These are phyloP conservation scores for Sordaria brevicollis DNA, from an alignment of 495 filamentous ascomycete species.

Conservation along the genomic window DNA sequence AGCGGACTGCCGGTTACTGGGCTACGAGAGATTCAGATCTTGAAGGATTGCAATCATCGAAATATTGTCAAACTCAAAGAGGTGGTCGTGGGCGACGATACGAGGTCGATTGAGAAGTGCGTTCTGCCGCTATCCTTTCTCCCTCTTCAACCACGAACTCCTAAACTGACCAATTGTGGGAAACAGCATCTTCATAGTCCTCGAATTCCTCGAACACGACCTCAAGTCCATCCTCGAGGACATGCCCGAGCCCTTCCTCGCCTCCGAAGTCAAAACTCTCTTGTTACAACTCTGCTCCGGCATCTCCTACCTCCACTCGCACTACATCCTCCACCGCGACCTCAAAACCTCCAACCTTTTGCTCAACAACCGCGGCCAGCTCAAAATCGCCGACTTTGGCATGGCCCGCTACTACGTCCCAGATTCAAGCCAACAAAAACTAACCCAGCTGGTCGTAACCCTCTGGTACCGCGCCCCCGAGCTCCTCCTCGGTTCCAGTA, in stretches of 20 bases:
- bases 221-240: constrained; percentile 88
- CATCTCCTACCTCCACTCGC: constrained; percentile 72
- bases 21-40: constrained; percentile 67
- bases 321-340: constrained; percentile 95
- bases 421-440: constrained; percentile 61
- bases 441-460: constrained; percentile 92
- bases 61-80: constrained; percentile 77
- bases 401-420: constrained; percentile 88
- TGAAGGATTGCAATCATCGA: constrained; percentile 47
- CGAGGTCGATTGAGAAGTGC: constrained; percentile 59
- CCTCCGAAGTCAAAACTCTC: constrained; percentile 87
- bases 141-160: too few relatives aligned
- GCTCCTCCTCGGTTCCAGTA: constrained; percentile 69
- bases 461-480: constrained; percentile 96
- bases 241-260: constrained; percentile 88
- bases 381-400: constrained; percentile 96
- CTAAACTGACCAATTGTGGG: too few relatives aligned
- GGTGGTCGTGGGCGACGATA: constrained; percentile 69
- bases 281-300: constrained; percentile 74
- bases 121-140: constrained; percentile 13
- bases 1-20: constrained; percentile 91
- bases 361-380: constrained; percentile 86
- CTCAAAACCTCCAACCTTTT: constrained; percentile 95
- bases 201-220: constrained; percentile 98
- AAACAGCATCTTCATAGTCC: constrained; percentile 86